Evolutionary conservation across 139 green algal genomes (phyloP), one percentile per base, ranked within the genome.

Genomic region (Yamagishiella unicocca): DNA sequence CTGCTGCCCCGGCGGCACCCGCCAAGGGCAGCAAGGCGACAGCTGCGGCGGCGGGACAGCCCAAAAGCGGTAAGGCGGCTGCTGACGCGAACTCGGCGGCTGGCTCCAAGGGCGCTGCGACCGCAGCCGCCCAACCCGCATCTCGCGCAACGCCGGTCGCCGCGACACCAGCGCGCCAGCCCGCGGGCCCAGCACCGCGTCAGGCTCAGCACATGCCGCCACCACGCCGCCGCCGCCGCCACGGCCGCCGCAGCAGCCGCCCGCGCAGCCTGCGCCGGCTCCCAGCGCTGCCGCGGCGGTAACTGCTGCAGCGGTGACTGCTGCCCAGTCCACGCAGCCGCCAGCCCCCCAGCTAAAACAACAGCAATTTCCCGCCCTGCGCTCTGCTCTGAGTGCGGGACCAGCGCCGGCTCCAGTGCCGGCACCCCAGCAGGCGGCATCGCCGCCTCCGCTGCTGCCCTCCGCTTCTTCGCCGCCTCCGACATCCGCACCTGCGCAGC

Each of bases 291-390:
- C 74, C 3, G 45, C 5, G 31, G n/a, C 38, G 14, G 14, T 6
- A 6, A 10, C 7, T 2, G 38, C 54, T 53, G 55, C 55, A 12
- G 40, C 53, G 0, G 1, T 10, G 7, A 22, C 75, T 0, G 25
- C 27, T 8, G 29, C 55, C 10, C 0, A 31, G 27, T 83, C 76
- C 3, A 72, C 76, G 27, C 79, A 85, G 64, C 80, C 80, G 27
- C 80, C 80, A 4, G 80, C 80, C 2, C 80, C 80, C 0, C 80
- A 86, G 80, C 80, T 86, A 24, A 86, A n/a, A 86, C 80, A 46
- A 64, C 61, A 86, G 80, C 80, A 86, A 86, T 45, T 86, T 86
- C 64, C 80, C 80, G 12, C 80, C 80, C 31, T 85, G 40, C 79
- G 79, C n/a, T n/a, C 79, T 27, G 42, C 79, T 5, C 38, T 1